Evolutionary conservation across 345 rosid genomes (phyloP), one percentile per base, ranked within the genome.

Genomic region (Syzygium jambos): DNA sequence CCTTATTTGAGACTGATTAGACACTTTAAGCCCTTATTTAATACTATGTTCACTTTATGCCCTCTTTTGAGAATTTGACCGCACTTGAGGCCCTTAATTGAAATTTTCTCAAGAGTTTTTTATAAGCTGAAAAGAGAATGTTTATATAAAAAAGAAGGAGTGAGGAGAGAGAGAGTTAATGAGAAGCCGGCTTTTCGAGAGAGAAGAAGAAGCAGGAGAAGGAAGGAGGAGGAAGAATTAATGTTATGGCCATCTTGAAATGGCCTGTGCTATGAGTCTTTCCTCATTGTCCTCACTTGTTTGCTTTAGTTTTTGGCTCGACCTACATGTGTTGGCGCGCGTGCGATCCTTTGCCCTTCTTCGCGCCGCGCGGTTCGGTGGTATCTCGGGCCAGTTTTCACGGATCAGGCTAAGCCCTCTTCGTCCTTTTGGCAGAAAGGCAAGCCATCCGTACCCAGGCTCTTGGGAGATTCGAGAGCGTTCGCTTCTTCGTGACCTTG

Each of bases 161-260:
- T 0, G 68, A 30, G 49, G 9, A 17, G 65, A 38, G 86, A 49
- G 65, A 46, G 85, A 16, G 21, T 38, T 9, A 38, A 19, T 25
- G 56, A 87, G 86, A 88, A 87, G 92, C 90, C 25, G 56, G 53
- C 88, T 38, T 22, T 6, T 43, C 46, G 34, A 83, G 51, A 27
- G 61, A 34, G 53, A 5, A 19, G 29, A 15, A 65, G 43, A 2
- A 17, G 78, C 7, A 25, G 46, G 30, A 38, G 41, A 29, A 9
- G 73, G n/a, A 56, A 9, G 41, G 1, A 65, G 41, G 77, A 30
- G 23, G 25, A 2, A 19, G 80, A 12, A 14, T 9, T 19, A 19
- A 38, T 19, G 27, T 43, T 27, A 34, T 78, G 90, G 92, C 93
- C 92, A 91, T 85, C 92, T 52, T 88, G 85, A 83, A 90, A 87